Evolutionary conservation across 495 filamentous ascomycete genomes (phyloP).

Genomic region (Lasiosphaeris hirsuta): DNA sequence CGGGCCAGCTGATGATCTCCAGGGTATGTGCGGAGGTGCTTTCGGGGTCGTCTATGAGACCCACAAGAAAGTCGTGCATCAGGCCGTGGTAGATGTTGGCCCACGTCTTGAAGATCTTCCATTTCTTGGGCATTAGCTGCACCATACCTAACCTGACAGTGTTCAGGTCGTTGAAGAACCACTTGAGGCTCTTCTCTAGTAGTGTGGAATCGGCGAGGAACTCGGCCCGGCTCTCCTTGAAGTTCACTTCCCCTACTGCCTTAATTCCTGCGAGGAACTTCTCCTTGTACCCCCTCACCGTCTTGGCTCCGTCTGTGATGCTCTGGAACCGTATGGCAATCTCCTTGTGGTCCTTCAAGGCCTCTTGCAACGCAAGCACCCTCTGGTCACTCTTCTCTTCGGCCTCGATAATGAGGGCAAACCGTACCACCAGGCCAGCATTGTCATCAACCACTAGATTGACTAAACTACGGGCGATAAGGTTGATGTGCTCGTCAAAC

Average conservation of each 20-base stretch:
- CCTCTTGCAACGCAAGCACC: constrained; percentile 85
- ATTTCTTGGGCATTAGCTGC: constrained; percentile 88
- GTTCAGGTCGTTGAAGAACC: constrained; percentile 97
- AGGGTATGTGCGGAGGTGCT: constrained; percentile 75
- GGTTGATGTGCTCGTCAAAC: constrained; percentile 93
- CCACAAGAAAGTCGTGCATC: constrained; percentile 91
- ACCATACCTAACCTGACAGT: constrained; percentile 88
- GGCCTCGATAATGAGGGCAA: constrained; percentile 88
- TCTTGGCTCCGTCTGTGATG: constrained; percentile 86
- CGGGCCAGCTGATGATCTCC: constrained; percentile 88
- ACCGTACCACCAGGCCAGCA: constrained; percentile 79
- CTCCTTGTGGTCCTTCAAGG: constrained; percentile 90
- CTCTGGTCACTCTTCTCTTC: constrained; percentile 95
- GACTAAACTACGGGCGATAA: constrained; percentile 85
- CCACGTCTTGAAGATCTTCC: constrained; percentile 93
- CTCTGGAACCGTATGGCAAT: constrained; percentile 90
- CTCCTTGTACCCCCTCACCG: constrained; percentile 92
- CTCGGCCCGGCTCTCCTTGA: constrained; percentile 66
- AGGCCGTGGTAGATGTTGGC: constrained; percentile 82
- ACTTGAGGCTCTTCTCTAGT: constrained; percentile 79
- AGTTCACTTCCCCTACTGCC: constrained; percentile 66
- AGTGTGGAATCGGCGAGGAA: constrained; percentile 80
- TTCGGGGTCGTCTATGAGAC: constrained; percentile 74
- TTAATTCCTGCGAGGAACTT: constrained; percentile 83
- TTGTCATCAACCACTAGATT: constrained; percentile 80